Percentiles rank a stretch among this genome's conserved stretches.
These are phyloP conservation scores for Karstenula rhodostoma DNA, from an alignment of 2,329 filamentous ascomycete species.

Conservation along the genomic window DNA sequence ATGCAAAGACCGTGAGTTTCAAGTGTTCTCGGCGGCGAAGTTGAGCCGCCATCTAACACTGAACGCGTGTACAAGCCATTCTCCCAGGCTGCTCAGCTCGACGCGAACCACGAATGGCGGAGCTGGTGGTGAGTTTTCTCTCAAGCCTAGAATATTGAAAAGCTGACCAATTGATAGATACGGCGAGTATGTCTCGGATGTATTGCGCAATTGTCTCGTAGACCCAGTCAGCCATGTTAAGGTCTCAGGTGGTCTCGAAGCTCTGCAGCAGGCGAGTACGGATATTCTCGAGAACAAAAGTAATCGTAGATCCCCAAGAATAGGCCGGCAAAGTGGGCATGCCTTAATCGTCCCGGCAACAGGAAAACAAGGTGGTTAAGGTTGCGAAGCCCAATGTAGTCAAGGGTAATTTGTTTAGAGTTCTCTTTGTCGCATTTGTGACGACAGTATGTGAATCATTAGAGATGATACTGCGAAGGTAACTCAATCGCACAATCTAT, in stretches of 20 bases:
- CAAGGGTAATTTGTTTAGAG: background rate
- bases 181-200: conserved; percentile 34
- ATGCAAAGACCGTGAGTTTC: conserved; percentile 34
- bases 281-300: conserved; percentile 35
- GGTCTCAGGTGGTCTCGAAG: conserved; percentile 30
- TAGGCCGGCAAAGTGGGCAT: conserved; percentile 15
- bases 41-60: conserved; percentile 34
- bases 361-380: background rate
- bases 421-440: background rate
- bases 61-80: conserved; percentile 35
- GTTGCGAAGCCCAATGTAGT: background rate
- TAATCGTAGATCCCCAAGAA: conserved; percentile 36
- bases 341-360: background rate
- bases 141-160: background rate
- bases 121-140: conserved; percentile 27
- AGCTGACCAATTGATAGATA: conserved; percentile 16
- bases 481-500: no score
- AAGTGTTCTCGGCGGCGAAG: conserved; percentile 30
- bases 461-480: no score
- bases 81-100: conserved; percentile 35
- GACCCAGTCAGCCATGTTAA: conserved; percentile 34
- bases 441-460: background rate
- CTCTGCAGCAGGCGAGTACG: conserved; percentile 32
- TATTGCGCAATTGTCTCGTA: conserved; percentile 29
- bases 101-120: conserved; percentile 30